A percentile compares a stretch with the other conserved stretches of the same genome.
Evolutionary conservation across 495 filamentous ascomycete species (phyloP).

Genomic region (Daldinia vernicosa): DNA sequence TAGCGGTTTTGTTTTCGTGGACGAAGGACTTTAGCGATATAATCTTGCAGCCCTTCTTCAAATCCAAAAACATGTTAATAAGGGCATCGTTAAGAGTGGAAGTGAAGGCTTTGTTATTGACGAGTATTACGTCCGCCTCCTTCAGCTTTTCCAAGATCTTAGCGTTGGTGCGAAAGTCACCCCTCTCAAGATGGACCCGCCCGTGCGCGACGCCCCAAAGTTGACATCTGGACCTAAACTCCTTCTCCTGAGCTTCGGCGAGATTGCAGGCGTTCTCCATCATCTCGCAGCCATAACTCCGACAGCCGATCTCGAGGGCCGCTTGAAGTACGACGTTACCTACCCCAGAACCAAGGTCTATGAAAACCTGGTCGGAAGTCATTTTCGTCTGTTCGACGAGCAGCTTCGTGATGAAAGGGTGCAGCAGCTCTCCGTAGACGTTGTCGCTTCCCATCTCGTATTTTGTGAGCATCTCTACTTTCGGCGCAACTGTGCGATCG

Average conservation of each 20-base stretch:
- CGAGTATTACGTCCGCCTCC: slow-evolving; percentile 88
- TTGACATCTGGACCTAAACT: slow-evolving; percentile 83
- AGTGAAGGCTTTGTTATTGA: slow-evolving; percentile 97
- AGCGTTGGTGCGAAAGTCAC: slow-evolving; percentile 82
- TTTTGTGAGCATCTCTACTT: slow-evolving; percentile 79
- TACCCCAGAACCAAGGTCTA: slow-evolving; percentile 94
- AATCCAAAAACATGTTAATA: slow-evolving; percentile 89
- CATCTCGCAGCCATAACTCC: slow-evolving; percentile 96
- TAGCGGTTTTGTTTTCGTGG: slow-evolving; percentile 73
- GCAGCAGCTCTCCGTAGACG: slow-evolving; percentile 92
- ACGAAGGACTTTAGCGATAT: slow-evolving; percentile 87
- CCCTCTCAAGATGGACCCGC: slow-evolving; percentile 78
- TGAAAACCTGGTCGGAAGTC: slow-evolving; percentile 82
- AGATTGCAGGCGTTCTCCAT: slow-evolving; percentile 88
- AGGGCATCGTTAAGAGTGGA: slow-evolving; percentile 85
- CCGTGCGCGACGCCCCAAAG: slow-evolving; percentile 90
- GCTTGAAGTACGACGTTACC: slow-evolving; percentile 96
- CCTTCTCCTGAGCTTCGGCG: slow-evolving; percentile 83
- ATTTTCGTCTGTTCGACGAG: slow-evolving; percentile 78
- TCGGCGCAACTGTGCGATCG: slow-evolving; percentile 88
- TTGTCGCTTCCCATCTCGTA: slow-evolving; percentile 90
- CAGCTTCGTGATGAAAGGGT: slow-evolving; percentile 80
- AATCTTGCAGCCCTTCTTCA: slow-evolving; percentile 90
- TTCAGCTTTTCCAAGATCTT: slow-evolving; percentile 76
- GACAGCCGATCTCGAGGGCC: slow-evolving; percentile 89